These are phyloP conservation scores for Paecilomyces formosus DNA, from an alignment of 2,329 filamentous ascomycete genomes.

Conservation along the genomic window DNA sequence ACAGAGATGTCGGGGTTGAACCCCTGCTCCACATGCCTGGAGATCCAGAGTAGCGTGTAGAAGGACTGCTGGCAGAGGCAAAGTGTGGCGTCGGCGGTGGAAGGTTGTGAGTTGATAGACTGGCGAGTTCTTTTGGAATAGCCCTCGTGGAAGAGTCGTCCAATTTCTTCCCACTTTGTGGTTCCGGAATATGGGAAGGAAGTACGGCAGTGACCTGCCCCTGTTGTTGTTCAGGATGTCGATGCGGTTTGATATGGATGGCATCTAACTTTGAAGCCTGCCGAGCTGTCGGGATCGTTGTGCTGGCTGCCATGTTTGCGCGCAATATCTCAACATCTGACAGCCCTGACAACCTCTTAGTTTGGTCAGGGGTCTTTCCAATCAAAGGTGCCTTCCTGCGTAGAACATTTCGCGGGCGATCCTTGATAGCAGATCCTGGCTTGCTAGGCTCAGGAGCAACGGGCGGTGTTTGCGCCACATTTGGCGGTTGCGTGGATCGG, in stretches of 20 bases:
- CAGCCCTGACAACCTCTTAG: constrained; percentile 2
- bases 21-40: constrained; percentile 40
- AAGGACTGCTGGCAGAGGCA: constrained; percentile 35
- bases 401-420: constrained; percentile 31
- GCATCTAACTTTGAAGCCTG: constrained; percentile 10
- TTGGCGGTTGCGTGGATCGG: neutral
- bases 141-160: constrained; percentile 11
- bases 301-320: neutral
- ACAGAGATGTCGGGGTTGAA: constrained; percentile 44
- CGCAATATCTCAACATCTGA: neutral
- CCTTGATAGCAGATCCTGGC: constrained; percentile 10
- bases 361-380: constrained; percentile 9
- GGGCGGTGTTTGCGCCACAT: neutral
- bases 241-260: constrained; percentile 5
- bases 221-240: constrained; percentile 5
- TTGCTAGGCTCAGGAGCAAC: constrained; percentile 10
- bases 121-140: constrained; percentile 30
- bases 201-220: constrained; percentile 6
- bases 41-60: constrained; percentile 39
- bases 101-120: constrained; percentile 30
- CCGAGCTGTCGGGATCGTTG: constrained; percentile 10
- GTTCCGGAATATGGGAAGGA: constrained; percentile 8
- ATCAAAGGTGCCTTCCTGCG: constrained; percentile 31
- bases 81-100: constrained; percentile 31
- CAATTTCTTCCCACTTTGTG: constrained; percentile 8